Percentiles rank a stretch among this genome's conserved stretches.
Evolutionary conservation across 2,329 filamentous ascomycete species (phyloP).

Genomic region (Ophiocordyceps sinensis): DNA sequence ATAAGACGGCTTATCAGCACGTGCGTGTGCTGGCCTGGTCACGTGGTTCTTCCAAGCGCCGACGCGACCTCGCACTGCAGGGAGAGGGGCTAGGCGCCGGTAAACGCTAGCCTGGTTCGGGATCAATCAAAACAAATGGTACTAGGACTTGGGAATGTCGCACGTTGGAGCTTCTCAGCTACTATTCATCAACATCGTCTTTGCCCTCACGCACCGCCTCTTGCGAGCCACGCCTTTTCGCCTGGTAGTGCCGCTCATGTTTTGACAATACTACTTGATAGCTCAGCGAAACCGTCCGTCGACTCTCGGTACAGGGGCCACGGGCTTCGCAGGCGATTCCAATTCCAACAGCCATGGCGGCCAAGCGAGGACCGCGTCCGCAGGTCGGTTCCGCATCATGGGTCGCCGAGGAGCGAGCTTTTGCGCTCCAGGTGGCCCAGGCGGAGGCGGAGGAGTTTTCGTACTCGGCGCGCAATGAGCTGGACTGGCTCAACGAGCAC

Average conservation of each 20-base stretch:
- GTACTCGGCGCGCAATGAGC: constrained; percentile 81
- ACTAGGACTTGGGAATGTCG: constrained; percentile 10
- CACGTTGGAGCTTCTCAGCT: constrained; percentile 6
- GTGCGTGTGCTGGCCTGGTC: constrained; percentile 12
- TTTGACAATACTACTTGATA: constrained; percentile 2
- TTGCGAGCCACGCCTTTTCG: neutral
- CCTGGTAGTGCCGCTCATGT: constrained; percentile 1
- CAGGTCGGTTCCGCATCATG: constrained; percentile 72
- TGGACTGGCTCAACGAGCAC: constrained; percentile 98
- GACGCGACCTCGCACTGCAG: neutral
- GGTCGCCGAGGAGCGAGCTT: constrained; percentile 72
- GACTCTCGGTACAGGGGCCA: neutral
- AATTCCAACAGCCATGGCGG: constrained; percentile 16
- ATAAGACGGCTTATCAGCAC: constrained; percentile 25
- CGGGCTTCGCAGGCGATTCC: constrained; percentile 4
- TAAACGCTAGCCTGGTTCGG: constrained; percentile 19
- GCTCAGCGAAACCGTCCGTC: neutral
- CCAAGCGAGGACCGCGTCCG: constrained; percentile 42
- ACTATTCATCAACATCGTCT: constrained; percentile 2
- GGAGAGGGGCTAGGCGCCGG: neutral
- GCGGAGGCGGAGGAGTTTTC: constrained; percentile 87
- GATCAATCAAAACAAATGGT: constrained; percentile 23
- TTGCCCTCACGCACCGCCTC: neutral
- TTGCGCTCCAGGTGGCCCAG: constrained; percentile 59
- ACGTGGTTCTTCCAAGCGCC: neutral